phyloP scores from a whole-genome alignment of 75 land plant species.

The Sequoia sempervirens region DNA sequence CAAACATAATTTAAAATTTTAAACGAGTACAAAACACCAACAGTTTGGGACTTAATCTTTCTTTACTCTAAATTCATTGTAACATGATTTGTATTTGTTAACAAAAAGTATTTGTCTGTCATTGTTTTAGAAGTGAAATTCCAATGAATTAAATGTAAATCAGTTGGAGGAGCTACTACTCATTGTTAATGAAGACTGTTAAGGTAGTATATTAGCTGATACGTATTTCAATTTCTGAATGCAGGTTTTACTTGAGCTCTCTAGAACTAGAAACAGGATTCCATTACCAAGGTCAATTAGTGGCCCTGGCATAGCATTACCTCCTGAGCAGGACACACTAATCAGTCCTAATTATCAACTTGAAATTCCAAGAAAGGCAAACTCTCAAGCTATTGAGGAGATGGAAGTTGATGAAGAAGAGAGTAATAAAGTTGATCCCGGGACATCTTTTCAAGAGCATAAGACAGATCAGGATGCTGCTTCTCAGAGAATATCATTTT shows the following conservation, averaged over 20 bases:
- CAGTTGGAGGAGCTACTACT: not conserved
- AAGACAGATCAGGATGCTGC: slow-evolving; percentile 30
- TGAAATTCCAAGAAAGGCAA: slow-evolving; percentile 53
- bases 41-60: not conserved
- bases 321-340: slow-evolving; percentile 91
- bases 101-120: not conserved
- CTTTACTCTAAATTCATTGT: not conserved
- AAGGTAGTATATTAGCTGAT: not conserved
- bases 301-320: slow-evolving; percentile 82
- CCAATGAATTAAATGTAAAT: not conserved
- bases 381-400: slow-evolving; percentile 44
- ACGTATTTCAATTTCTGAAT: not conserved
- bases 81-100: not conserved
- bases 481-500: slow-evolving; percentile 65
- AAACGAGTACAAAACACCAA: not conserved
- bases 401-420: slow-evolving; percentile 65
- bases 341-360: slow-evolving; percentile 90
- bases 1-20: not conserved
- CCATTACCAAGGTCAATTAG: slow-evolving; percentile 82
- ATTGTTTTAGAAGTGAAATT: not conserved
- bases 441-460: slow-evolving; percentile 34
- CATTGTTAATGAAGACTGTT: not conserved
- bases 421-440: slow-evolving; percentile 21
- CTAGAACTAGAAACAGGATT: slow-evolving; percentile 74
- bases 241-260: slow-evolving; percentile 83